phyloP scores from a whole-genome alignment of 2,329 filamentous ascomycete genomes.

The Davidsoniella australis region DNA sequence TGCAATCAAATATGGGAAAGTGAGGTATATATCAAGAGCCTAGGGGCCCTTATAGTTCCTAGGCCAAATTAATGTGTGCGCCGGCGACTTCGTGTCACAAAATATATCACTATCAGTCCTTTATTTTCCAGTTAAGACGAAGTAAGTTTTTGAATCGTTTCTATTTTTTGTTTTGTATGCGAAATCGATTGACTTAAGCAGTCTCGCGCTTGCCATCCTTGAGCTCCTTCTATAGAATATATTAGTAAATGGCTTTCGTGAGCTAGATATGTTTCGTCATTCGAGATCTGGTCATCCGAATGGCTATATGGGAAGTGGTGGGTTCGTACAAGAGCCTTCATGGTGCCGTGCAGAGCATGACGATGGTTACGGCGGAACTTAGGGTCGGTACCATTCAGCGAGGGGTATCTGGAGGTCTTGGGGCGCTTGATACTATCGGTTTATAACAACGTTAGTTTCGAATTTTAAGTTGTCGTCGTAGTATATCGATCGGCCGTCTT shows the following conservation, averaged over 20 bases:
- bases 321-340: constrained; percentile 78
- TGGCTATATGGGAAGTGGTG: neutral
- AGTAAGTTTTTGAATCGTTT: constrained; percentile 12
- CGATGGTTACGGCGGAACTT: constrained; percentile 99
- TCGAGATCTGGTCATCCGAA: neutral
- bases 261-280: neutral
- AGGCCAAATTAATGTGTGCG: too few relatives aligned
- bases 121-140: neutral
- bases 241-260: constrained; percentile 19
- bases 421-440: constrained; percentile 95
- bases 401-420: constrained; percentile 97
- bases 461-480: neutral
- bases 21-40: too few relatives aligned
- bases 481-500: neutral
- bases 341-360: constrained; percentile 98
- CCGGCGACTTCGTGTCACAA: too few relatives aligned
- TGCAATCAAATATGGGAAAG: too few relatives aligned
- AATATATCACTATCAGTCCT: too few relatives aligned
- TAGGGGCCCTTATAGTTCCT: too few relatives aligned
- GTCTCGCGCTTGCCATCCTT: constrained; percentile 88
- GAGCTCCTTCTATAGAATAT: constrained; percentile 65
- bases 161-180: constrained; percentile 13
- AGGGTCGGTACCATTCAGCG: constrained; percentile 94
- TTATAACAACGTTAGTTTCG: neutral
- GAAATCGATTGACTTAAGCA: constrained; percentile 37